Conservation (phyloP, 2,329 filamentous ascomycete species). For the Botryotinia globosa region DNA sequence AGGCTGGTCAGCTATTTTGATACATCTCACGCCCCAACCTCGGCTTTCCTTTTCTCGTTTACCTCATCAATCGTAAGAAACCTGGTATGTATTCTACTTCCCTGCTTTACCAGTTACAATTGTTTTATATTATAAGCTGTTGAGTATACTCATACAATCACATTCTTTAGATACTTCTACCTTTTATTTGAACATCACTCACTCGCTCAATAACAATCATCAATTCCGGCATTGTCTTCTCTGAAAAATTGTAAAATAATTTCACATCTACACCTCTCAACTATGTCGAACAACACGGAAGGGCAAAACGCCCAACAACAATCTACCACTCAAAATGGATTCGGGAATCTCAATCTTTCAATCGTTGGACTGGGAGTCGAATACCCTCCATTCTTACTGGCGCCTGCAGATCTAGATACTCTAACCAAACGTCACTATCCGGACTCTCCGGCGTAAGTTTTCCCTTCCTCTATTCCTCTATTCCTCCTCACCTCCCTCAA, state of each 20-base stretch:
- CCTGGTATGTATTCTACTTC: neutral
- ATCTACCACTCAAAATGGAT: slow-evolving; percentile 23
- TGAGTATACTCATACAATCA: neutral
- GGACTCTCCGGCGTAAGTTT: slow-evolving; percentile 55
- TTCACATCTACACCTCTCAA: neutral
- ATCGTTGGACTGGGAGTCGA: slow-evolving; percentile 58
- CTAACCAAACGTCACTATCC: slow-evolving; percentile 58
- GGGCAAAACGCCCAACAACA: neutral
- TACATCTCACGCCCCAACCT: neutral
- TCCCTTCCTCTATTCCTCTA: neutral
- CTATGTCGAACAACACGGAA: neutral
- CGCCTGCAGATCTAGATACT: slow-evolving; percentile 49
- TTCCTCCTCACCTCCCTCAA: neutral
- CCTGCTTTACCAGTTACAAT: slow-evolving; percentile 8
- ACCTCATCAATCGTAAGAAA: neutral
- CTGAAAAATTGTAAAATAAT: neutral
- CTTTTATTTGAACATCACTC: neutral
- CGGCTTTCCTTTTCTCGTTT: neutral
- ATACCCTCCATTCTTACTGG: slow-evolving; percentile 57
- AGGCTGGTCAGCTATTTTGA: neutral
- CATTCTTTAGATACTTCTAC: neutral
- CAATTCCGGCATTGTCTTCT: neutral
- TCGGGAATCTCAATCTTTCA: slow-evolving; percentile 55
- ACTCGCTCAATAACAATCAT: neutral
- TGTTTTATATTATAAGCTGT: neutral